These are phyloP conservation scores for Stipa capillata DNA, from an alignment of 176 grass and related monocot genomes.

Conservation along the genomic window DNA sequence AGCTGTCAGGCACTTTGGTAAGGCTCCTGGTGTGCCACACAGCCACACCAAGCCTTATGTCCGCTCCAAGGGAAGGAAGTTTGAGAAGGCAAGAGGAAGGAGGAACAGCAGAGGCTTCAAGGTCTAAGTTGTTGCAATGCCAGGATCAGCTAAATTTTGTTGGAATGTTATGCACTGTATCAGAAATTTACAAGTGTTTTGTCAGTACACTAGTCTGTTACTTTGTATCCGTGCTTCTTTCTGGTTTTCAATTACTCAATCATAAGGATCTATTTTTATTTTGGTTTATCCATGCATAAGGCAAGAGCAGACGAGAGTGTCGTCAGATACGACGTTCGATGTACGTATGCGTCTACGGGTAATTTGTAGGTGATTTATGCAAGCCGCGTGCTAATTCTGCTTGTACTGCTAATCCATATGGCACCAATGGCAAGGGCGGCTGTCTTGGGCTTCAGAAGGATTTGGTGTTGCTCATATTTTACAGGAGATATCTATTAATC, in stretches of 20 bases:
- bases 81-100: slow-evolving; percentile 56
- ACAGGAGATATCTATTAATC: no score
- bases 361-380: no score
- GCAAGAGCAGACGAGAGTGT: not conserved
- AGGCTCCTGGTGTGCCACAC: slow-evolving; percentile 48
- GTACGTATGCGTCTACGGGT: no score
- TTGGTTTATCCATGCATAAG: not conserved
- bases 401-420: not conserved
- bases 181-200: not conserved
- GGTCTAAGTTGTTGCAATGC: slow-evolving; percentile 11
- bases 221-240: no score
- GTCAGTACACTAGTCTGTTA: not conserved
- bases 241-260: not conserved
- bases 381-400: no score
- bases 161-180: not conserved
- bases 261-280: not conserved
- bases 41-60: slow-evolving; percentile 58
- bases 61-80: slow-evolving; percentile 55
- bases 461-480: no score
- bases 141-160: slow-evolving; percentile 30
- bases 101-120: slow-evolving; percentile 62
- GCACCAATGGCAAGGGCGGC: no score
- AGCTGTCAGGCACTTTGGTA: slow-evolving; percentile 54
- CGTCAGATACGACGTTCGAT: not conserved
- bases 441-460: no score